Conservation (phyloP, 768 basidiomycete genomes). For the Kwoniella heveanensis region DNA sequence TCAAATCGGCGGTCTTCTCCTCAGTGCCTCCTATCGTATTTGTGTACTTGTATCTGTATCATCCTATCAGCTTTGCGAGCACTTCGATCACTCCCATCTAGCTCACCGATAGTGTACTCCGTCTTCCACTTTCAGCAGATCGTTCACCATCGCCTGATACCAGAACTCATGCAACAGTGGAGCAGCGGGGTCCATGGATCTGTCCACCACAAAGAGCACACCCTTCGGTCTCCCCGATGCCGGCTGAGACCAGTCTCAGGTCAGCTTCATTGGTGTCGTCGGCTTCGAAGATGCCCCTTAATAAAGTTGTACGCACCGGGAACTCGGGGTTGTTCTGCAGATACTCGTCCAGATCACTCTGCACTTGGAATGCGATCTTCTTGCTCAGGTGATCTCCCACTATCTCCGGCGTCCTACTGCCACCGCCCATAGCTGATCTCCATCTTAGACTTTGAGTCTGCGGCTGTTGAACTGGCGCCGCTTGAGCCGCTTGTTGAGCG, state of each 20-base stretch:
- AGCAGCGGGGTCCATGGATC: slow-evolving; percentile 89
- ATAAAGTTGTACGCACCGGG: slow-evolving; percentile 65
- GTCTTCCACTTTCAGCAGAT: slow-evolving; percentile 82
- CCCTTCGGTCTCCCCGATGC: slow-evolving; percentile 67
- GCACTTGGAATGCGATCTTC: slow-evolving; percentile 81
- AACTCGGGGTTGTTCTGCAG: slow-evolving; percentile 84
- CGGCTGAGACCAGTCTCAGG: slow-evolving; percentile 27
- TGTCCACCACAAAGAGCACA: slow-evolving; percentile 87
- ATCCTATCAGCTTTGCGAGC: neutral
- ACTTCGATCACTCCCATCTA: too few species aligned
- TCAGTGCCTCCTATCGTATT: slow-evolving; percentile 80
- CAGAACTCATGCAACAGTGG: slow-evolving; percentile 97
- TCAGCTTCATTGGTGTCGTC: slow-evolving; percentile 14
- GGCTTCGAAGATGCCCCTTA: too few species aligned
- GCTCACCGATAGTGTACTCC: slow-evolving; percentile 82
- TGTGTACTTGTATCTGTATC: slow-evolving; percentile 82
- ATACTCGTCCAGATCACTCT: slow-evolving; percentile 79
- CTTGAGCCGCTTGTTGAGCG: slow-evolving; percentile 59
- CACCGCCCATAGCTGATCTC: slow-evolving; percentile 51
- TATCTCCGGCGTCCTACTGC: slow-evolving; percentile 52
- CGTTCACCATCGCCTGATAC: slow-evolving; percentile 98
- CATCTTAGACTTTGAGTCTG: slow-evolving; percentile 46
- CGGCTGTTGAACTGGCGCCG: slow-evolving; percentile 27
- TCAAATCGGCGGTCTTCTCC: slow-evolving; percentile 81
- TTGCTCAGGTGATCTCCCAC: slow-evolving; percentile 78